Percentiles rank a stretch among this genome's conserved stretches.
Evolutionary conservation across 768 basidiomycete species (phyloP).

Genomic region (Phaeotremella skinneri): DNA sequence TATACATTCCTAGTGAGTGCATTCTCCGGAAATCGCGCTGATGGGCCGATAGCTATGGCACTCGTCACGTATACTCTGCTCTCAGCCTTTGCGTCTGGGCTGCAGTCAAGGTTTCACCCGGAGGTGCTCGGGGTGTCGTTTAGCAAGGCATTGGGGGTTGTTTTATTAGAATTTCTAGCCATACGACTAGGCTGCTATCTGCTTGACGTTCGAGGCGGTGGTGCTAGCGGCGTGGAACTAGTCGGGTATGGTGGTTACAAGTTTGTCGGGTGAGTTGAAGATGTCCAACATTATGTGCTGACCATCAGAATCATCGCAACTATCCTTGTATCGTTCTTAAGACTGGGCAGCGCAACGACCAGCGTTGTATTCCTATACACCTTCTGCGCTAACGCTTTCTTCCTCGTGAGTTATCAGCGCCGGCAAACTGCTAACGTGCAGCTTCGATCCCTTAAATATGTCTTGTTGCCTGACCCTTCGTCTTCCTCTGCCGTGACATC

Average conservation of each 20-base stretch:
- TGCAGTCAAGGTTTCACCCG: slow-evolving; percentile 79
- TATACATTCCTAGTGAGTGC: slow-evolving; percentile 89
- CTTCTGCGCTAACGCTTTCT: slow-evolving; percentile 87
- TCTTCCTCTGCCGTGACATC: slow-evolving; percentile 56
- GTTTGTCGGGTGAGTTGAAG: slow-evolving; percentile 76
- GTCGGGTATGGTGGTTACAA: slow-evolving; percentile 95
- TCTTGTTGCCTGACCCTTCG: slow-evolving; percentile 79
- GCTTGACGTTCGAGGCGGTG: slow-evolving; percentile 75
- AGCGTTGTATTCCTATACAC: slow-evolving; percentile 74
- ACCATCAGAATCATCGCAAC: slow-evolving; percentile 72
- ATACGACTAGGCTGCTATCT: slow-evolving; percentile 92
- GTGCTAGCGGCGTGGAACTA: slow-evolving; percentile 63
- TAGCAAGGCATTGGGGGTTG: slow-evolving; percentile 76
- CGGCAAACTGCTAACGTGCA: slow-evolving; percentile 44
- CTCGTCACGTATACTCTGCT: slow-evolving; percentile 92
- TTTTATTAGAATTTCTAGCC: slow-evolving; percentile 81
- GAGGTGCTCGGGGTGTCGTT: slow-evolving; percentile 82
- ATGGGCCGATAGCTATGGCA: slow-evolving; percentile 71
- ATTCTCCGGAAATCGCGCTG: neutral
- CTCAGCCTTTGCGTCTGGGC: slow-evolving; percentile 77
- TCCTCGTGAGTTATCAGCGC: slow-evolving; percentile 64
- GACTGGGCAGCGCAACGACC: slow-evolving; percentile 64
- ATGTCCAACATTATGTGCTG: slow-evolving; percentile 5
- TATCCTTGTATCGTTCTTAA: slow-evolving; percentile 68
- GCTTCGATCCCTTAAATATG: slow-evolving; percentile 88